phyloP scores from a whole-genome alignment of 768 basidiomycete species.

The Leccinum sublutescens region DNA sequence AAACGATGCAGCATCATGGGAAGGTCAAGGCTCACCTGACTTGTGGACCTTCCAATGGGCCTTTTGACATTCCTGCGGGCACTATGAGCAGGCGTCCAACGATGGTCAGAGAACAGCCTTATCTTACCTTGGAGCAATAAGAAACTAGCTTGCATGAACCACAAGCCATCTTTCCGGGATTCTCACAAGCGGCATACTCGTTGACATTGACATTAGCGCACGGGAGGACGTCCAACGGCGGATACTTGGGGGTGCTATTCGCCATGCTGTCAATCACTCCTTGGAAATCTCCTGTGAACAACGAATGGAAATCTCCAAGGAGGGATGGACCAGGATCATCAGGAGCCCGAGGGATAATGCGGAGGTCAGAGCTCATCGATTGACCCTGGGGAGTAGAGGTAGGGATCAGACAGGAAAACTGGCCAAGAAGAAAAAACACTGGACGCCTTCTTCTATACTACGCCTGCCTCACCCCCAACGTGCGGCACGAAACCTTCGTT shows the following conservation, averaged over 20 bases:
- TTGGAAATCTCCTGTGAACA: constrained; percentile 6
- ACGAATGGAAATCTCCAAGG: constrained; percentile 8
- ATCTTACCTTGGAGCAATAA: constrained; percentile 41
- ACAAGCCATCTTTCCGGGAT: constrained; percentile 31
- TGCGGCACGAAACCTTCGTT: constrained; percentile 10
- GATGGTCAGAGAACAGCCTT: background rate
- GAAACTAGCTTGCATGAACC: constrained; percentile 39
- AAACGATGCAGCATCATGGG: background rate
- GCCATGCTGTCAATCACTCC: constrained; percentile 8
- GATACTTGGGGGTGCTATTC: constrained; percentile 17
- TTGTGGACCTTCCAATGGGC: constrained; percentile 43
- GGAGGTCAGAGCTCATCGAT: constrained; percentile 20
- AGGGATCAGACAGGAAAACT: background rate
- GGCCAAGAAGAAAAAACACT: background rate
- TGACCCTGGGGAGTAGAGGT: background rate
- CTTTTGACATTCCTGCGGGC: constrained; percentile 39
- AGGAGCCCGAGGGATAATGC: constrained; percentile 16
- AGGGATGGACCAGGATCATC: constrained; percentile 10
- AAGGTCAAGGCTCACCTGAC: constrained; percentile 23
- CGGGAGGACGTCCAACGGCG: constrained; percentile 30
- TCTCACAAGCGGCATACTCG: constrained; percentile 25
- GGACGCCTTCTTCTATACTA: background rate
- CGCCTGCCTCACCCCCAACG: constrained; percentile 16
- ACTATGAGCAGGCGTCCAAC: background rate
- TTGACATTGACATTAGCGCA: constrained; percentile 36